phyloP scores from a whole-genome alignment of 371 early-diverging fungal species.

The Quaeritorhiza haematococci region DNA sequence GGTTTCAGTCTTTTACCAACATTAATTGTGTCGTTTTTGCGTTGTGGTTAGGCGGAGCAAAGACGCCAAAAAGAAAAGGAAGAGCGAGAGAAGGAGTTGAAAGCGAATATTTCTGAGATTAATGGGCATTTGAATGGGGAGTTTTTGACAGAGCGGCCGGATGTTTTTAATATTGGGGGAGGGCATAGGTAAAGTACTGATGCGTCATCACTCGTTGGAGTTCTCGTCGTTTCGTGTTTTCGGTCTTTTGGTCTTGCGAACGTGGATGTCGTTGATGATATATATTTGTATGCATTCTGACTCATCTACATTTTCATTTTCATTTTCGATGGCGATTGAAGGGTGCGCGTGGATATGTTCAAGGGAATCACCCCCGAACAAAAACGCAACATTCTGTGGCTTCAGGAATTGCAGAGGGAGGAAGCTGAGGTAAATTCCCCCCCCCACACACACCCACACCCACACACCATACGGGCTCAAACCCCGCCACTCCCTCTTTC shows the following conservation, averaged over 20 bases:
- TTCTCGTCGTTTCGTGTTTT: too few species aligned
- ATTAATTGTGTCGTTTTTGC: not conserved
- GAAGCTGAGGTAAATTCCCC: slow-evolving; percentile 27
- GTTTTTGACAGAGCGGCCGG: slow-evolving; percentile 40
- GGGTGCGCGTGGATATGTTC: slow-evolving; percentile 44
- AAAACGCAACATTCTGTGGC: slow-evolving; percentile 24
- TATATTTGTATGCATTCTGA: not conserved
- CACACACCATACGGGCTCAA: not conserved
- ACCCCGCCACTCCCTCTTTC: not conserved
- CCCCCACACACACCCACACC: not conserved
- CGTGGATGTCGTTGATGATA: not conserved
- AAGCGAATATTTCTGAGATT: slow-evolving; percentile 35
- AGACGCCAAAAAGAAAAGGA: slow-evolving; percentile 29
- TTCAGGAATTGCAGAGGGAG: slow-evolving; percentile 36
- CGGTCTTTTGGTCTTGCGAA: not conserved
- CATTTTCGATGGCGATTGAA: slow-evolving; percentile 1
- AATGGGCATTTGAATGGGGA: slow-evolving; percentile 30
- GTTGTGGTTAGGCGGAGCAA: slow-evolving; percentile 20
- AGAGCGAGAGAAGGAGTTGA: slow-evolving; percentile 18
- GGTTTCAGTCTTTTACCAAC: not conserved
- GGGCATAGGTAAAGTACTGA: slow-evolving; percentile 40
- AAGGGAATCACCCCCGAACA: slow-evolving; percentile 44
- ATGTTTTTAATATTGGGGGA: slow-evolving; percentile 38
- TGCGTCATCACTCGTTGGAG: too few species aligned
- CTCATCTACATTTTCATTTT: not conserved